Evolutionary conservation across 345 rosid genomes (phyloP).

Genomic region (Melaleuca quinquenervia): DNA sequence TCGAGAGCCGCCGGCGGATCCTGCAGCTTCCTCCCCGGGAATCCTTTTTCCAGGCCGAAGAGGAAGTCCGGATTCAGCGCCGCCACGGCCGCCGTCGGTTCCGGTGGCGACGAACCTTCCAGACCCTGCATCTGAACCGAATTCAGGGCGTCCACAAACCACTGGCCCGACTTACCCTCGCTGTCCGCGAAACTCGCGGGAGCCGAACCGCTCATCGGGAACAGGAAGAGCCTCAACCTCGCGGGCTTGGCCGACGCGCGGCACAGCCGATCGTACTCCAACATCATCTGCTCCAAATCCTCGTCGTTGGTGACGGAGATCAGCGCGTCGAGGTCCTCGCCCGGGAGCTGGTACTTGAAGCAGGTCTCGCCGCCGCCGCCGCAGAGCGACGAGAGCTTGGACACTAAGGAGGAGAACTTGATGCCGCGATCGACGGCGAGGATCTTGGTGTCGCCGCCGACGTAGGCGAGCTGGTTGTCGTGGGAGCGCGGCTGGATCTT

Average conservation of each 20-base stretch:
- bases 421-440: slow-evolving; percentile 36
- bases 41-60: slow-evolving; percentile 40
- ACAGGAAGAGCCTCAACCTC: slow-evolving; percentile 38
- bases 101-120: slow-evolving; percentile 24
- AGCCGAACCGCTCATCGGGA: slow-evolving; percentile 12
- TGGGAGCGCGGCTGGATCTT: slow-evolving; percentile 57
- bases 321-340: slow-evolving; percentile 59
- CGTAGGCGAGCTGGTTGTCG: slow-evolving; percentile 42
- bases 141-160: slow-evolving; percentile 51
- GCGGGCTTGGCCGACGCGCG: slow-evolving; percentile 32
- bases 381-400: slow-evolving; percentile 26
- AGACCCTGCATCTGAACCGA: slow-evolving; percentile 28
- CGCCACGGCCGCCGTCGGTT: slow-evolving; percentile 3
- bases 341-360: slow-evolving; percentile 61
- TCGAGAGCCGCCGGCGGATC: slow-evolving; percentile 10
- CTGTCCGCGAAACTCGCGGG: slow-evolving; percentile 2
- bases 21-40: slow-evolving; percentile 3
- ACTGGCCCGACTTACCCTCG: slow-evolving; percentile 34
- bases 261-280: slow-evolving; percentile 42
- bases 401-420: slow-evolving; percentile 24
- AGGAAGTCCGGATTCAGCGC: slow-evolving; percentile 29
- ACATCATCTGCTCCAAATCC: slow-evolving; percentile 60
- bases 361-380: slow-evolving; percentile 17
- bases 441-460: slow-evolving; percentile 62
- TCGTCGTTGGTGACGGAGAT: slow-evolving; percentile 58